Evolutionary conservation across 371 early-diverging fungal species (phyloP), one percentile per base, ranked within the genome.

Genomic region (Mucor ambiguus): DNA sequence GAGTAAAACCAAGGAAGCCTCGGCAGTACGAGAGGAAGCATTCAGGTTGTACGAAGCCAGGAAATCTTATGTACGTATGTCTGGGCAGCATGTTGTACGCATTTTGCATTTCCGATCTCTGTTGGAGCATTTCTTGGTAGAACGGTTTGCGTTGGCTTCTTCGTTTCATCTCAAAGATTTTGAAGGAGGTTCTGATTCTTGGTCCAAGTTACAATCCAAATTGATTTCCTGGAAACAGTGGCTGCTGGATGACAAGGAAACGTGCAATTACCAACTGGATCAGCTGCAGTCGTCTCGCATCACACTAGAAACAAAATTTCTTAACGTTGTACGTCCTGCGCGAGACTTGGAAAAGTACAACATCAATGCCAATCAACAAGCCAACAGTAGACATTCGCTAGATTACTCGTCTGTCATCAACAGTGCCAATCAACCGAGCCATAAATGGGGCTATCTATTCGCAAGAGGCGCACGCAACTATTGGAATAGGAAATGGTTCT

Each of bases 1-100:
- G 55, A 86, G 85, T 38, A 85, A 87, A 32, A 74, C 86, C 32
- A 90, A 91, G 58, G 93, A 92, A 64, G 76, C 87, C 10, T 83
- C 85, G 12, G 87, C 87, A 5, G 64, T 89, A 38, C 75, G 85
- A 30, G 92, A 91, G 76, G 90, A 92, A 48, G 90, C 90, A 2
- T 89, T 87, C 52, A 77, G 85, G 38, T 72, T 91, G 44, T 87
- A 82, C 63, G 91, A 91, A 63, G 76, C 81, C 33, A 84, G 90
- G 48, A 89, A 90, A 68, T 73, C 81, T 32, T 89, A 88, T 71
- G 82, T 87, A 10, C 84, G 35, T 35, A 82, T 85, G 58, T 83
- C 78, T 10, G 76, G 76, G 29, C 77, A 83, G 59, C 78, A 80
- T 69, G 77, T 79, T 37, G 61, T 80, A n/a, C 74, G 78, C 20